phyloP scores from a whole-genome alignment of 768 basidiomycete species.

The Phlebiopsis gigantea region DNA sequence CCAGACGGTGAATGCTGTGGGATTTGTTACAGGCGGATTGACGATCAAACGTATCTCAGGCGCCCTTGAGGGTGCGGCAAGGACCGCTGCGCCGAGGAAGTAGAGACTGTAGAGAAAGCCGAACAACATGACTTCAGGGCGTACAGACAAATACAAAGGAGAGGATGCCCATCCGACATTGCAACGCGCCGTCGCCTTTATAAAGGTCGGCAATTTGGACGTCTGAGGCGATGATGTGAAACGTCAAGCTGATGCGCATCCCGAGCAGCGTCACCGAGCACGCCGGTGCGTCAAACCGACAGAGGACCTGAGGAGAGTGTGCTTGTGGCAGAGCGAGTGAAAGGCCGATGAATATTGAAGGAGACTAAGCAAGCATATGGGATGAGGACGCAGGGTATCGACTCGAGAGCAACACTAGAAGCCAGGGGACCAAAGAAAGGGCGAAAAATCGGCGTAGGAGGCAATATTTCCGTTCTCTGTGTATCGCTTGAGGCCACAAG shows the following conservation, averaged over 20 bases:
- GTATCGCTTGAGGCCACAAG: too few species aligned
- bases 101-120: neutral
- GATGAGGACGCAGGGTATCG: neutral
- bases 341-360: neutral
- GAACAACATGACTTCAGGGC: neutral
- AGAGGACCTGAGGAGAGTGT: too few species aligned
- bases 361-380: neutral
- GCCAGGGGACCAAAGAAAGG: neutral
- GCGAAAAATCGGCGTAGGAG: neutral
- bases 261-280: too few species aligned
- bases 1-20: slow-evolving; percentile 32
- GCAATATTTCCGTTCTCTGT: too few species aligned
- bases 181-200: neutral
- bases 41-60: slow-evolving; percentile 13
- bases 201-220: too few species aligned
- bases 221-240: too few species aligned
- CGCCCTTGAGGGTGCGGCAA: neutral
- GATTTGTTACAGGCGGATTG: slow-evolving; percentile 38
- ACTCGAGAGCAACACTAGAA: neutral
- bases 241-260: too few species aligned
- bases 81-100: neutral
- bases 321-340: neutral
- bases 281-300: too few species aligned
- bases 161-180: neutral
- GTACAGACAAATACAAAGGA: neutral